Evolutionary conservation across 2,329 filamentous ascomycete species (phyloP), one percentile per base, ranked within the genome.

Genomic region (Trichoderma koningiopsis): DNA sequence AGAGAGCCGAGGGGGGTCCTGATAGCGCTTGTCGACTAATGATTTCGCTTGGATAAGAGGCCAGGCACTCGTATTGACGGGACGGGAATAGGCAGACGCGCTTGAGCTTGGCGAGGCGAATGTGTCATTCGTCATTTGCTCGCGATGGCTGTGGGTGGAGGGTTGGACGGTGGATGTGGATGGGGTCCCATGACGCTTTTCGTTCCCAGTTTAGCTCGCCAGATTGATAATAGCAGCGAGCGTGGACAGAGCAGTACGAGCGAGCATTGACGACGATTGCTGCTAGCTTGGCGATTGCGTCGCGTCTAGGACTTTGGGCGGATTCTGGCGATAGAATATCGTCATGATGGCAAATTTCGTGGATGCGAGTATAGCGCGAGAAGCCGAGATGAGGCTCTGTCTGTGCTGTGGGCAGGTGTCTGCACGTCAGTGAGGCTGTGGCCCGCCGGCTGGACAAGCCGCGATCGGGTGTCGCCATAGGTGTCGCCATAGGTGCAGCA

Each of bases 351-450:
- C 64, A 67, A 67, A 37, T 31, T 16, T 22, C 24, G 29, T 40
- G 24, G 11, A 43, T 16, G 14, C 22, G 3, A 5, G 47, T 13
- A 11, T 24, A 57, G 10, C 29, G 31, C 29, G 29, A 57, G 55
- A 33, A 37, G 47, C 47, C 14, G 61, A 35, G 27, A 53, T 57
- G 64, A 67, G 64, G 64, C 64, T 67, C 64, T 67, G 49, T 67
- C 64, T 67, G 49, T 53, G 37, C 11, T 4, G 13, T 7, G 53
- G 55, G 33, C 55, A 52, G 37, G 35, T 37, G 29, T 35, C 63
- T 66, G 63, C 63, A 67, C 64, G 64, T 67, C 64, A 67, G 64
- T 43, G 64, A 57, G 62, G 64, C 64, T 49, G 55, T 47, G 64
- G n/a, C 22, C 40, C 29, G 55, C 27, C 40, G 33, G 55, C 29